Conservation (phyloP, 371 early-diverging fungal genomes). For the Mucor racemosus region DNA sequence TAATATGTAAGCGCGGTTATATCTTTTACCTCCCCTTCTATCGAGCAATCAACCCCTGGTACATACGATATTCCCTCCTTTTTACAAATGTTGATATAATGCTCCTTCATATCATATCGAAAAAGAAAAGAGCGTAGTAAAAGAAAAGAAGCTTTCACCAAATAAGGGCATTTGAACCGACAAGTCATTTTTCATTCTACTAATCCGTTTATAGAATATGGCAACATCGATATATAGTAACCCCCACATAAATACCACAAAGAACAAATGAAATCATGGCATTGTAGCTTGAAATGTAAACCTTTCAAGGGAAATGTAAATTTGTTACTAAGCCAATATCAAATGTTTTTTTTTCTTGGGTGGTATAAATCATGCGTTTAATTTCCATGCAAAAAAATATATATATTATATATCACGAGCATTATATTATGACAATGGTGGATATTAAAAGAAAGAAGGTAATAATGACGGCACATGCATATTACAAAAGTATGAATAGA, state of each 20-base stretch:
- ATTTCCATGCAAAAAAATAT: too few relatives aligned
- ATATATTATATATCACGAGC: too few relatives aligned
- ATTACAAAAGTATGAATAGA: constrained; percentile 2
- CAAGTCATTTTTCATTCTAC: background rate
- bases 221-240: background rate
- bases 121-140: background rate
- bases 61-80: background rate
- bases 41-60: background rate
- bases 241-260: background rate
- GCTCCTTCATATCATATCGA: background rate
- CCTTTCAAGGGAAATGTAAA: too few relatives aligned
- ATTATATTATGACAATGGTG: too few relatives aligned
- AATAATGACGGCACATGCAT: constrained; percentile 6
- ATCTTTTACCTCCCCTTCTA: background rate
- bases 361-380: too few relatives aligned
- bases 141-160: background rate
- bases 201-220: background rate
- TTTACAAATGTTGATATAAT: background rate
- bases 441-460: background rate
- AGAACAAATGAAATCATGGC: background rate
- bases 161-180: background rate
- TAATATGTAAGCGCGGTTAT: background rate
- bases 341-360: too few relatives aligned
- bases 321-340: too few relatives aligned
- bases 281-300: background rate